phyloP scores from a whole-genome alignment of 257 asterid species.

The Fraxinus excelsior region DNA sequence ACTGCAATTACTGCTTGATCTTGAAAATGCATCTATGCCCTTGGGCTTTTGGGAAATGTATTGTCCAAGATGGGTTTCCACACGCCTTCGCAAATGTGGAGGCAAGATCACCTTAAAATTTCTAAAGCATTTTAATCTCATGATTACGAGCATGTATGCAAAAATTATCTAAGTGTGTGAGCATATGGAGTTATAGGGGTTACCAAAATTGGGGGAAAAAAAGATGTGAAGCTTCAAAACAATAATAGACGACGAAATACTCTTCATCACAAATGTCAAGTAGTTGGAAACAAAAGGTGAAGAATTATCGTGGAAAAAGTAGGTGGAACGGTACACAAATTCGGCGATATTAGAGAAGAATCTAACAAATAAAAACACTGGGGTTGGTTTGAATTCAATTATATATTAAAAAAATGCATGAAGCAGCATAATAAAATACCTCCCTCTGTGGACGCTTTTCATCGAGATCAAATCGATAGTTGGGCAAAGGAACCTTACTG shows the following conservation, averaged over 20 bases:
- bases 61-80: constrained; percentile 50
- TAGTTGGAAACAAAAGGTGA: constrained; percentile 10
- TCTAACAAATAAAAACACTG: not conserved
- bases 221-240: not conserved
- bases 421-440: constrained; percentile 48
- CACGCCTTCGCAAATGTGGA: constrained; percentile 65
- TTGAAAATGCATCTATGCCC: constrained; percentile 47
- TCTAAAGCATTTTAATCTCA: constrained; percentile 14
- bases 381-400: not conserved
- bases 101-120: constrained; percentile 71
- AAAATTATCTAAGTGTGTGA: not conserved
- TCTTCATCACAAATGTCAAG: constrained; percentile 9
- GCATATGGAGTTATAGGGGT: not conserved
- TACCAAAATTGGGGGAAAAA: too few species aligned
- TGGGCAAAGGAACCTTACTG: constrained; percentile 90
- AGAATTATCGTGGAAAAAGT: not conserved
- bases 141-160: constrained; percentile 15
- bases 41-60: constrained; percentile 64
- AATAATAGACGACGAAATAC: constrained; percentile 10
- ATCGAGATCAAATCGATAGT: constrained; percentile 93
- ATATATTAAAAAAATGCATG: not conserved
- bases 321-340: not conserved
- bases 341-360: constrained; percentile 8
- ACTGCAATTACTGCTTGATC: constrained; percentile 62
- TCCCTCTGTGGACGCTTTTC: constrained; percentile 97